These are phyloP conservation scores for Aspergillus novoparasiticus DNA, from an alignment of 2,329 filamentous ascomycete genomes.

Conservation along the genomic window DNA sequence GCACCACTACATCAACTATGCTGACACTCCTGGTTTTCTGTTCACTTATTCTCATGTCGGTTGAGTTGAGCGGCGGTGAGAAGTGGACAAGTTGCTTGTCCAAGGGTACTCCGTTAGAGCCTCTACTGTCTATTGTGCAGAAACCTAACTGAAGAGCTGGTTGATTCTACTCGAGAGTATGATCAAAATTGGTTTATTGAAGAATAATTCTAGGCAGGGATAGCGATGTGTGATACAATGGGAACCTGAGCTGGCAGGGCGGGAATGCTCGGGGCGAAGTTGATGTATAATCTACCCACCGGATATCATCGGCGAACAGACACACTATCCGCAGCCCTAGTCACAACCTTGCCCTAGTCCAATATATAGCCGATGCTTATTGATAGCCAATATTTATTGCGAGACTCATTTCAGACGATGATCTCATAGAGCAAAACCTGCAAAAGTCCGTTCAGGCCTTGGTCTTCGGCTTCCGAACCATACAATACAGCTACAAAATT, in stretches of 20 bases:
- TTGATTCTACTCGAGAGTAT: neutral
- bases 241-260: neutral
- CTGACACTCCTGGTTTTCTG: neutral
- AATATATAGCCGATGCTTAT: too few relatives aligned
- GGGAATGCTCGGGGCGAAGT: neutral
- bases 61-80: neutral
- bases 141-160: neutral
- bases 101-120: neutral
- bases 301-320: neutral
- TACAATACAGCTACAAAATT: slow-evolving; percentile 25
- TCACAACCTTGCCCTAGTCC: neutral
- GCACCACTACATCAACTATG: neutral
- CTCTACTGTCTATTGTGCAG: neutral
- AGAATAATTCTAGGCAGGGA: neutral
- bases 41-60: neutral
- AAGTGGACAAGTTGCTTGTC: neutral
- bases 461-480: slow-evolving; percentile 23
- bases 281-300: neutral
- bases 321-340: neutral
- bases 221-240: neutral
- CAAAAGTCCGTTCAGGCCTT: slow-evolving; percentile 9
- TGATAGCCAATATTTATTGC: neutral
- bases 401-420: neutral
- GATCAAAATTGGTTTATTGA: too few relatives aligned
- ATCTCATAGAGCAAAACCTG: neutral